Percentiles rank a stretch among this genome's conserved stretches.
phyloP scores from a whole-genome alignment of 768 basidiomycete genomes.

The Boletus rex-veris region DNA sequence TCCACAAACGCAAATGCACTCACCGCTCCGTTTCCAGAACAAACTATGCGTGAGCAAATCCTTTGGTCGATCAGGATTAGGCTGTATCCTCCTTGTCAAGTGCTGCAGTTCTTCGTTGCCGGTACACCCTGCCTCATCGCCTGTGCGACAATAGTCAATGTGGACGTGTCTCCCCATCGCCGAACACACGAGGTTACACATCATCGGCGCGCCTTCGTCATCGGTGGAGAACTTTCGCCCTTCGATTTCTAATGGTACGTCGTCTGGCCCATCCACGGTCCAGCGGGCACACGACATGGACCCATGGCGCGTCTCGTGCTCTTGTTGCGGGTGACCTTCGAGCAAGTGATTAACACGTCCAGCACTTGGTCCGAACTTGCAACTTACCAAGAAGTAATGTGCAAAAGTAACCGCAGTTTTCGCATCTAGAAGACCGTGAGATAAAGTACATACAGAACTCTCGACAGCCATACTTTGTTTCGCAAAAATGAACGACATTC shows the following conservation, averaged over 20 bases:
- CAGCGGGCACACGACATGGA: conserved; percentile 59
- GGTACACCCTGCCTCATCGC: conserved; percentile 34
- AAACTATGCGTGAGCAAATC: conserved; percentile 53
- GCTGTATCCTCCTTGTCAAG: conserved; percentile 39
- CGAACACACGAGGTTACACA: conserved; percentile 57
- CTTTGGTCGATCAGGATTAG: conserved; percentile 46
- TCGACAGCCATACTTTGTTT: conserved; percentile 36
- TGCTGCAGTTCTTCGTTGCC: conserved; percentile 46
- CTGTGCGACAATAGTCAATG: conserved; percentile 51
- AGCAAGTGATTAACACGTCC: background rate
- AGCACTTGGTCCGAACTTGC: too few species aligned
- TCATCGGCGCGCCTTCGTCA: conserved; percentile 60
- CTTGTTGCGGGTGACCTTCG: conserved; percentile 54
- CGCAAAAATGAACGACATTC: conserved; percentile 52
- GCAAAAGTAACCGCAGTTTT: conserved; percentile 56
- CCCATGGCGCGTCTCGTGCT: conserved; percentile 62
- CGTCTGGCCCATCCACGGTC: conserved; percentile 53
- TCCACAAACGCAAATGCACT: background rate
- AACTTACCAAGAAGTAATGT: conserved; percentile 49
- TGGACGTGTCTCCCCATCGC: conserved; percentile 56
- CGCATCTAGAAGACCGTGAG: conserved; percentile 37
- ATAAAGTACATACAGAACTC: background rate
- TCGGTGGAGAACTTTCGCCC: conserved; percentile 52
- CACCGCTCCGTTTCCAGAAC: conserved; percentile 59
- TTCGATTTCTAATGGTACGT: conserved; percentile 47